These are phyloP conservation scores for Exsudoporus frostii DNA, from an alignment of 768 basidiomycete genomes.

Conservation along the genomic window DNA sequence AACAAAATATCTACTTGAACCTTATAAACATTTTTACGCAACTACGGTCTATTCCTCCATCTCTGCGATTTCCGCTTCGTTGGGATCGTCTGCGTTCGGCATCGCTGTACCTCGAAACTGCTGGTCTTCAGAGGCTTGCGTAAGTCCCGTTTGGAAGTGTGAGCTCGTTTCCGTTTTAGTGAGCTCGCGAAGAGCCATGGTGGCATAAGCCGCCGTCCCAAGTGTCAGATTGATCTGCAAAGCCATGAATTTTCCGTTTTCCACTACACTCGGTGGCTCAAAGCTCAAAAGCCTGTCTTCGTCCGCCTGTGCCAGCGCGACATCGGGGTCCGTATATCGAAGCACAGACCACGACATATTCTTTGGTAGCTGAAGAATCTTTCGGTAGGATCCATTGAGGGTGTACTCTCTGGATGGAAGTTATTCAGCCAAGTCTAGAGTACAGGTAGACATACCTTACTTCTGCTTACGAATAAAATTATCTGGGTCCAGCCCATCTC, in stretches of 20 bases:
- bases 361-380: conserved; percentile 82
- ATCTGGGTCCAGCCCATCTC: conserved; percentile 88
- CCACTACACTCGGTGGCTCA: conserved; percentile 61
- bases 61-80: conserved; percentile 12
- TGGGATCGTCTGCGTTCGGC: conserved; percentile 22
- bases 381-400: conserved; percentile 89
- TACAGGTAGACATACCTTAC: conserved; percentile 40
- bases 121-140: conserved; percentile 77
- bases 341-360: conserved; percentile 79
- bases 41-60: conserved; percentile 1
- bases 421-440: conserved; percentile 5
- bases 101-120: conserved; percentile 58
- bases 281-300: conserved; percentile 88
- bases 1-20: neutral
- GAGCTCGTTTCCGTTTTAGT: conserved; percentile 95
- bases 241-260: conserved; percentile 82
- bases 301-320: conserved; percentile 89
- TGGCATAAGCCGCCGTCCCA: conserved; percentile 92
- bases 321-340: conserved; percentile 90
- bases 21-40: neutral
- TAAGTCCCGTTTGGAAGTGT: conserved; percentile 81
- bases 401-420: conserved; percentile 72
- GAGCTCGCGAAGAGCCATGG: conserved; percentile 94
- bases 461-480: conserved; percentile 88
- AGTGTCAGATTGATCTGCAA: conserved; percentile 83